phyloP scores from a whole-genome alignment of 2,329 filamentous ascomycete genomes.

The Acephala macrosclerotiorum region DNA sequence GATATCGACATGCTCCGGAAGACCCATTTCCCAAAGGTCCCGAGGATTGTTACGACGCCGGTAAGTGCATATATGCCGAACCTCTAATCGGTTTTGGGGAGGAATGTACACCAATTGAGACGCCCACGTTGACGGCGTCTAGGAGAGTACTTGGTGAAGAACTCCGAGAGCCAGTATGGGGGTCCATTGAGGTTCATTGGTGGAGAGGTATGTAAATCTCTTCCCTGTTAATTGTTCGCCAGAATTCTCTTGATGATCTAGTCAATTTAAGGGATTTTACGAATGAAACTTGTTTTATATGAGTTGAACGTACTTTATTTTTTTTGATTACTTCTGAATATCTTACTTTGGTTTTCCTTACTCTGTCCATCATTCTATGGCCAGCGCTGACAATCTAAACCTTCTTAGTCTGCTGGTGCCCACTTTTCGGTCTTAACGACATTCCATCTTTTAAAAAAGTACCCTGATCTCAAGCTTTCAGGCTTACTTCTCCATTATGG shows the following conservation, averaged over 20 bases:
- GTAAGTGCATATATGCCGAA: slow-evolving; percentile 1
- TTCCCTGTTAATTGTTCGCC: slow-evolving; percentile 3
- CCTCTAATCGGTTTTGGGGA: neutral
- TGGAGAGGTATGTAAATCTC: slow-evolving; percentile 48
- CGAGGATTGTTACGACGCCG: slow-evolving; percentile 65
- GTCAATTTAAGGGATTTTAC: slow-evolving; percentile 33
- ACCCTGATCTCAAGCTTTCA: slow-evolving; percentile 50
- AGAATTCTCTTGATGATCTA: slow-evolving; percentile 21
- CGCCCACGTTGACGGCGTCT: slow-evolving; percentile 49
- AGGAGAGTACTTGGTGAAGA: slow-evolving; percentile 59
- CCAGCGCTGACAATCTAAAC: slow-evolving; percentile 3
- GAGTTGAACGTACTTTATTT: neutral
- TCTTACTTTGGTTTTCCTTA: neutral
- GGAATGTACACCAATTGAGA: neutral
- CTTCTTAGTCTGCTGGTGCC: slow-evolving; percentile 54
- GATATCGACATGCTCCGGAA: slow-evolving; percentile 67
- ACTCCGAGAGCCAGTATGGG: slow-evolving; percentile 52
- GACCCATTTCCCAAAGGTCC: slow-evolving; percentile 61
- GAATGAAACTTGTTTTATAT: slow-evolving; percentile 6
- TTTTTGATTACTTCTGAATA: slow-evolving; percentile 20
- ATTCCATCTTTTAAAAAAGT: slow-evolving; percentile 53
- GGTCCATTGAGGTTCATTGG: slow-evolving; percentile 52
- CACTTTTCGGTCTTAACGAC: slow-evolving; percentile 56
- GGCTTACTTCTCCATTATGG: slow-evolving; percentile 62
- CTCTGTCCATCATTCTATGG: neutral